Evolutionary conservation across 257 asterid species (phyloP), one percentile per base, ranked within the genome.

Genomic region (Verbascum thapsus): DNA sequence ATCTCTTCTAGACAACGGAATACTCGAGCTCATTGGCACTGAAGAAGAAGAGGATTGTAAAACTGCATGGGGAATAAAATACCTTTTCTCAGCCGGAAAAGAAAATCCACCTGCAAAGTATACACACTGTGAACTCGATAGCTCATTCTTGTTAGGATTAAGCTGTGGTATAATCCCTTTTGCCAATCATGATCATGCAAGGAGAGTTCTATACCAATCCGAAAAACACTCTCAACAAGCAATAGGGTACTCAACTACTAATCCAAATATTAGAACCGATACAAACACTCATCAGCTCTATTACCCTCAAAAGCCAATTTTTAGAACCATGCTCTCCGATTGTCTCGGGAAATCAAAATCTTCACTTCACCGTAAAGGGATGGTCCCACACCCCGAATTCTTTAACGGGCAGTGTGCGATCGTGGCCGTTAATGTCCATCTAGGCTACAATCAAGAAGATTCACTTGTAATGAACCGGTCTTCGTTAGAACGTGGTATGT

Each of bases 161-260:
- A 90, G 99, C 72, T 85, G 97, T 67, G 99, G 96, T 16, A 55
- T 85, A 22, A 90, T 94, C 68, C 99, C 99, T 16, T 94, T 78
- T 40, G 90, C 96, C 13, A 94, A 94, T 67, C 99, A 92, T 23
- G 95, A 90, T 47, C 97, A 90, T 54, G 96, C 97, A 2, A 77
- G 88, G 73, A 78, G 96, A 78, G 94, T 87, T 53, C 90, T 90
- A 5, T 87, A 85, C 81, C 99, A 94, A 64, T 81, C 96, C 13
- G 96, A 91, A 78, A 94, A 94, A 78, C 97, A 94, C 80, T 90
- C 97, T 35, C 97, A 94, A 48, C 97, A 94, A 64, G 99, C 99
- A 5, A 94, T 94, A 44, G 99, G 99, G 39, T 85, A 68, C 71
- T 75, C 83, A 34, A 82, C 88, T 15, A 76, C 95, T 64, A 90